Evolutionary conservation across 495 filamentous ascomycete species (phyloP), one percentile per base, ranked within the genome.

Genomic region (Daldinia decipiens): DNA sequence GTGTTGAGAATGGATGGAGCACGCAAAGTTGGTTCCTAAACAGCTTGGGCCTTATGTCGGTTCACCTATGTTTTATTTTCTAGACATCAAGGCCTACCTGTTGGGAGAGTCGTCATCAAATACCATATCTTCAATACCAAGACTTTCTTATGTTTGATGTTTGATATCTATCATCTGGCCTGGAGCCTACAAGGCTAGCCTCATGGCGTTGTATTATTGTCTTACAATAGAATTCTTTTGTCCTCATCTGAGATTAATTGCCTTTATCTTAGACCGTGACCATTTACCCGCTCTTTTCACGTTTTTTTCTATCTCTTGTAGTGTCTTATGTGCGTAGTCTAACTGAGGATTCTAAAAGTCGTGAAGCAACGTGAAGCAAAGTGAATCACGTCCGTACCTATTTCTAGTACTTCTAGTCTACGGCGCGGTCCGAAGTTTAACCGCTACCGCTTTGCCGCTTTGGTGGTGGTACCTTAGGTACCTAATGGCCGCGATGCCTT

Each of bases 351-450:
- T 24, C 21, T 47, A 47, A 47, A 36, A 13, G 43, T 11, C 19
- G 15, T 47, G 43, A 47, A 24, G 27, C 27, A 29, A 32, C 29
- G 29, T 32, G 29, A 32, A 32, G 8, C 43, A 47, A 36, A 34
- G n/a, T 11, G 34, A 56, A 38, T 57, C 29, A 19, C 34, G 17
- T 19, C 0, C 38, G 13, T 57, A 38, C 34, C 1, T 34, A 2
- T 1, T 34, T 13, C 8, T 38, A 26, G 21, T 36, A 11, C 5
- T 24, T 58, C 56, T 21, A 40, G 13, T 34, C 51, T 26, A 53
- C 38, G 39, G 51, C 9, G 19, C 71, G 71, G 71, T 38, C 71
- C 71, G 67, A 74, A 54, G 62, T 74, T 74, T 70, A 59, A 58
- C 71, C 71, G 71, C 19, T 55, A 55, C 62, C 67, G 62, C 59